phyloP scores from a whole-genome alignment of 2,329 filamentous ascomycete species.

The Didymella glomerata region DNA sequence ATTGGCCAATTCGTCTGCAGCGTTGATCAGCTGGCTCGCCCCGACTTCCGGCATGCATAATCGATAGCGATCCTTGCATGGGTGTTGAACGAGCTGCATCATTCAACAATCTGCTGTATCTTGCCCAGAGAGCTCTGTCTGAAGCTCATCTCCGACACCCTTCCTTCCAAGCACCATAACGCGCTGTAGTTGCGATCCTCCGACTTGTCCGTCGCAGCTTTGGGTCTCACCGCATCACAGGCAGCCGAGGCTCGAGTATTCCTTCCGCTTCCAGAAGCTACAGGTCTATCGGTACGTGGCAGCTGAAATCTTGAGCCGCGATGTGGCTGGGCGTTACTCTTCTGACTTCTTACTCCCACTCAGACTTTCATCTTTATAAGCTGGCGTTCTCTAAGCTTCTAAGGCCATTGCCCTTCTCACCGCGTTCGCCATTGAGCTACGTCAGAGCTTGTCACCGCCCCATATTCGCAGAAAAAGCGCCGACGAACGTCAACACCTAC shows the following conservation, averaged over 20 bases:
- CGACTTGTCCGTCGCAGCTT: conserved; percentile 25
- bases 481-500: conserved; percentile 18
- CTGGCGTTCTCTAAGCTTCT: conserved; percentile 35
- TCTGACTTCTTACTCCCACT: conserved; percentile 20
- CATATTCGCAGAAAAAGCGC: conserved; percentile 17
- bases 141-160: conserved; percentile 13
- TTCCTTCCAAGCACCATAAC: conserved; percentile 10
- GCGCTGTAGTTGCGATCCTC: conserved; percentile 24
- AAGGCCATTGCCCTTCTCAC: conserved; percentile 23
- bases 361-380: conserved; percentile 29
- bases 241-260: conserved; percentile 44
- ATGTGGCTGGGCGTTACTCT: conserved; percentile 28
- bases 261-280: conserved; percentile 31
- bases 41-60: conserved; percentile 23
- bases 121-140: conserved; percentile 10
- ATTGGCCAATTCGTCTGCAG: conserved; percentile 36
- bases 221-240: conserved; percentile 46
- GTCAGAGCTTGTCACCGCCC: conserved; percentile 33
- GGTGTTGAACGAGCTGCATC: conserved; percentile 19
- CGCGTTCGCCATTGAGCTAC: conserved; percentile 27
- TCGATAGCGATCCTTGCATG: conserved; percentile 18
- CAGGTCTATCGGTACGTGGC: conserved; percentile 23
- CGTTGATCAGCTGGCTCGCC: conserved; percentile 35
- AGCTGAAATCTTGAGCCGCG: conserved; percentile 32
- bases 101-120: conserved; percentile 20